Conservation (phyloP, 2,329 filamentous ascomycete species). For the Aspergillus fischeri region DNA sequence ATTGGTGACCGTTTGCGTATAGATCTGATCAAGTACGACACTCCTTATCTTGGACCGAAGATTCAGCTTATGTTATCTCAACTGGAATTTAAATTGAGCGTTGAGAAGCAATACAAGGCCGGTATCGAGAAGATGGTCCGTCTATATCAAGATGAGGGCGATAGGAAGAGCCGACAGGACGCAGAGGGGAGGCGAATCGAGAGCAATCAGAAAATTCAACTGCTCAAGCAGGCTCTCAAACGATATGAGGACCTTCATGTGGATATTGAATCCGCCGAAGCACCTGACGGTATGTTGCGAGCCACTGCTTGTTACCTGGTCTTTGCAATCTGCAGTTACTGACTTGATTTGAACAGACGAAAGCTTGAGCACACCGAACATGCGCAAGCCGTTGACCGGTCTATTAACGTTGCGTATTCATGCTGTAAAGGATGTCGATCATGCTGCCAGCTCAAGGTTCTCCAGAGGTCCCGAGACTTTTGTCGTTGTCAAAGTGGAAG, state of each 20-base stretch:
- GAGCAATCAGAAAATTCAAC: conserved; percentile 95
- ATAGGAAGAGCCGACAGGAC: conserved; percentile 91
- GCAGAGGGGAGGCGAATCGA: conserved; percentile 85
- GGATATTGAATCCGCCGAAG: conserved; percentile 76
- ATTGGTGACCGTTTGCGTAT: conserved; percentile 5
- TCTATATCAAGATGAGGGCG: conserved; percentile 93
- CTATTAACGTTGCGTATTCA: conserved; percentile 82
- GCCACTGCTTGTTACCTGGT: conserved; percentile 3
- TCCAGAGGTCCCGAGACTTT: conserved; percentile 90
- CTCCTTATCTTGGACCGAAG: conserved; percentile 86
- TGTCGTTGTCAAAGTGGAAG: conserved; percentile 94
- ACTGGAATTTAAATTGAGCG: conserved; percentile 96
- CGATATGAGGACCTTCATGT: conserved; percentile 97
- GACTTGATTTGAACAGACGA: conserved; percentile 62
- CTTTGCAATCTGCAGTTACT: conserved; percentile 17
- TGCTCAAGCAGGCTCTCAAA: conserved; percentile 92
- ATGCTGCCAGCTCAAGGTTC: conserved; percentile 78
- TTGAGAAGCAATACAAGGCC: conserved; percentile 98
- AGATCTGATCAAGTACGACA: conserved; percentile 99
- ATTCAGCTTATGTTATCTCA: conserved; percentile 99
- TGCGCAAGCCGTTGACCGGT: conserved; percentile 92
- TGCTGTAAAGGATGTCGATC: conserved; percentile 90
- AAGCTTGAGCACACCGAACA: conserved; percentile 89
- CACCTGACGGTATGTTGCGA: conserved; percentile 66
- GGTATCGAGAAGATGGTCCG: conserved; percentile 99